A percentile compares a stretch with the other conserved stretches of the same genome.
These are phyloP conservation scores for Epichloe uncinata DNA, from an alignment of 2,329 filamentous ascomycete species.

Conservation along the genomic window DNA sequence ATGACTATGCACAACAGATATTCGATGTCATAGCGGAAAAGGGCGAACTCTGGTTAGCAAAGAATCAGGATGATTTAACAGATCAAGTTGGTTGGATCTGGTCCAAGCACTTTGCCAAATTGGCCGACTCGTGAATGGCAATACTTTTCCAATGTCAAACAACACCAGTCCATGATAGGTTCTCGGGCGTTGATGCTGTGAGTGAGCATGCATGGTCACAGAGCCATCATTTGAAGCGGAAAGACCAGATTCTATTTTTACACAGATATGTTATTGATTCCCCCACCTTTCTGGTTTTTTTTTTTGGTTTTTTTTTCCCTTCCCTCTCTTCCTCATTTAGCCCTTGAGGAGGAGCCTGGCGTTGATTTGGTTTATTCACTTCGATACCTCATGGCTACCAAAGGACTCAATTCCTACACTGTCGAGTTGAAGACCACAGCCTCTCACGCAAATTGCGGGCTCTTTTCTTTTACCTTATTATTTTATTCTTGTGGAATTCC, in stretches of 20 bases:
- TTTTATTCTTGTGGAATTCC: not conserved
- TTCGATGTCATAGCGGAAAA: slow-evolving; percentile 93
- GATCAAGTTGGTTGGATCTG: slow-evolving; percentile 91
- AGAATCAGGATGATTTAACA: slow-evolving; percentile 82
- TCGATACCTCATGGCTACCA: not conserved
- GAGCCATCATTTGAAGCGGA: not conserved
- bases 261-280: not conserved
- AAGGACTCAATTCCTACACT: not conserved
- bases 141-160: not conserved
- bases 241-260: no score
- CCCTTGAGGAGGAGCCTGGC: not conserved
- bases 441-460: not conserved
- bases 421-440: not conserved
- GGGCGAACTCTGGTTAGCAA: slow-evolving; percentile 92
- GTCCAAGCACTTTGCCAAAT: slow-evolving; percentile 88
- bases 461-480: not conserved
- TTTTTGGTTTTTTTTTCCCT: not conserved
- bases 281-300: not conserved
- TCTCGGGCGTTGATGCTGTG: not conserved
- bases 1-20: slow-evolving; percentile 35
- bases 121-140: slow-evolving; percentile 33
- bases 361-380: not conserved
- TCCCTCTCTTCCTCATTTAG: not conserved
- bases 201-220: not conserved
- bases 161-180: not conserved